These are phyloP conservation scores for Dactylonectria macrodidyma DNA, from an alignment of 2,329 filamentous ascomycete species.

Conservation along the genomic window DNA sequence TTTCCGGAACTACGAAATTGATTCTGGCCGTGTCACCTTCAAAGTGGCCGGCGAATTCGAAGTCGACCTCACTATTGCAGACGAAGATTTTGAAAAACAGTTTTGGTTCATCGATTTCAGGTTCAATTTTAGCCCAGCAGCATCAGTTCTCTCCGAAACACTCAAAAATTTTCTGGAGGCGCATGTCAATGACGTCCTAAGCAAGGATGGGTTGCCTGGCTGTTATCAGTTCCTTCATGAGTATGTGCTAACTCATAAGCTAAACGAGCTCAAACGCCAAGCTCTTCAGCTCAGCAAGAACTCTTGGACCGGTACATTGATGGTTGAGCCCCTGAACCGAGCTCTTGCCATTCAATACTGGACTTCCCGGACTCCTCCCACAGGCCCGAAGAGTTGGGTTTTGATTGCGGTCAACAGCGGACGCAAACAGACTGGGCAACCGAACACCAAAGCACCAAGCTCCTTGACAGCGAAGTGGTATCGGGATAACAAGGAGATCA, in stretches of 20 bases:
- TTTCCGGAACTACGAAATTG: slow-evolving; percentile 83
- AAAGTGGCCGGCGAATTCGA: slow-evolving; percentile 88
- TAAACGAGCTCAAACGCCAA: slow-evolving; percentile 85
- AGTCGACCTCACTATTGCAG: slow-evolving; percentile 90
- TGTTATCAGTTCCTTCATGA: slow-evolving; percentile 92
- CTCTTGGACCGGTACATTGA: slow-evolving; percentile 84
- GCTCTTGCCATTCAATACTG: slow-evolving; percentile 94
- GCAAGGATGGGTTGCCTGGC: slow-evolving; percentile 78
- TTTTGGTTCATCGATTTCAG: slow-evolving; percentile 96
- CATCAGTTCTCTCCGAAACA: slow-evolving; percentile 71
- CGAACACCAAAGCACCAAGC: slow-evolving; percentile 64
- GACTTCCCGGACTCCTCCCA: slow-evolving; percentile 69
- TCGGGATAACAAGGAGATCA: slow-evolving; percentile 82
- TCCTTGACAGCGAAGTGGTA: slow-evolving; percentile 83
- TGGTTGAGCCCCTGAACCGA: slow-evolving; percentile 84
- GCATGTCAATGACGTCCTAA: slow-evolving; percentile 80
- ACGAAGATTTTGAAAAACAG: slow-evolving; percentile 85
- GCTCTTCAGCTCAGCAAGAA: slow-evolving; percentile 77
- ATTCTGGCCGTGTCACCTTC: slow-evolving; percentile 92
- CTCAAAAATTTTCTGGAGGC: slow-evolving; percentile 78
- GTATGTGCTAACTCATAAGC: slow-evolving; percentile 90
- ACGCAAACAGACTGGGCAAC: slow-evolving; percentile 58
- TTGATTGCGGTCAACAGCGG: slow-evolving; percentile 86
- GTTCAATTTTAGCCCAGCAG: slow-evolving; percentile 82
- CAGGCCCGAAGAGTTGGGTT: slow-evolving; percentile 87